Conservation (phyloP, 352 stramenopile species). For the Globisporangium barbulae region DNA sequence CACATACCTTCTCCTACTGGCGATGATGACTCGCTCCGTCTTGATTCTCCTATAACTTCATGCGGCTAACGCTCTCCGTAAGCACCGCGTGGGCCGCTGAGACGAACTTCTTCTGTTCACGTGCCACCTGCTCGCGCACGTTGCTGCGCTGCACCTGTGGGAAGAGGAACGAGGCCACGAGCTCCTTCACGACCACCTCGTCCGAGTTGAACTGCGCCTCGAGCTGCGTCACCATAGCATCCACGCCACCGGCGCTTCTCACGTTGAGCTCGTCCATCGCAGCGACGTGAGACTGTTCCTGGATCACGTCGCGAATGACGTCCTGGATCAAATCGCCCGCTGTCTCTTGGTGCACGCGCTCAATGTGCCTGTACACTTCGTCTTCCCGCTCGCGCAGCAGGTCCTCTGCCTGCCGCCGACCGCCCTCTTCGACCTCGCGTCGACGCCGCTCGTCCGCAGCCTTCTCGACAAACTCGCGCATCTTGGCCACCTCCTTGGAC, state of each 20-base stretch:
- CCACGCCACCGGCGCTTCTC: constrained; percentile 28
- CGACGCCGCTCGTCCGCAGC: constrained; percentile 64
- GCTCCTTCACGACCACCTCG: constrained; percentile 64
- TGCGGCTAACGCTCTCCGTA: constrained; percentile 30
- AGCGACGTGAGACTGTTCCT: constrained; percentile 40
- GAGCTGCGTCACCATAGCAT: constrained; percentile 48
- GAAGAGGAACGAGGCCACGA: constrained; percentile 80
- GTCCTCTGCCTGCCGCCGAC: constrained; percentile 84
- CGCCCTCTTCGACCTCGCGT: constrained; percentile 85
- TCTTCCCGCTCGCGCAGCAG: constrained; percentile 77
- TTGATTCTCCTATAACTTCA: constrained; percentile 17
- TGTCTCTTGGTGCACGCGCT: constrained; percentile 80
- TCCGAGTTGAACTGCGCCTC: constrained; percentile 48
- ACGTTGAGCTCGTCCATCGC: constrained; percentile 59
- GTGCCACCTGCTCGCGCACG: constrained; percentile 50
- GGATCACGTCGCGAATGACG: constrained; percentile 53
- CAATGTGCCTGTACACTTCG: constrained; percentile 74
- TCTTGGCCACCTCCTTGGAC: constrained; percentile 68
- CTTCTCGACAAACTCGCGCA: constrained; percentile 68
- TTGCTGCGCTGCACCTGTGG: constrained; percentile 70
- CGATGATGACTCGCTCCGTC: not conserved
- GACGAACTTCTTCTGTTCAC: constrained; percentile 67
- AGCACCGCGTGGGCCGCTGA: constrained; percentile 59
- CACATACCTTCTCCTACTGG: not conserved
- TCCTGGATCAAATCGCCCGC: constrained; percentile 67